phyloP scores from a whole-genome alignment of 352 stramenopile genomes.

The Peronospora farinosa region DNA sequence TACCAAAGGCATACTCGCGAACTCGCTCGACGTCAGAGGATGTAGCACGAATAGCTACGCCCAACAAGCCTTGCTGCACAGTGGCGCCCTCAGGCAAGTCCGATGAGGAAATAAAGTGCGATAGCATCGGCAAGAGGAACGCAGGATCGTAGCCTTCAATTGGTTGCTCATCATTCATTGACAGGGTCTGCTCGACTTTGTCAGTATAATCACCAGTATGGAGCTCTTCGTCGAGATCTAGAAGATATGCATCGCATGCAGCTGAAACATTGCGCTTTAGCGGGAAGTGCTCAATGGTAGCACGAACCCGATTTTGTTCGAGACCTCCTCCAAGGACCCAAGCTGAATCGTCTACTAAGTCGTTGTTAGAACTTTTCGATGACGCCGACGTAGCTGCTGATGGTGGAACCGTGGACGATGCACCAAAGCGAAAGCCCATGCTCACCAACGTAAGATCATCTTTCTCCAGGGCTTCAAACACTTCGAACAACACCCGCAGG shows the following conservation, averaged over 20 bases:
- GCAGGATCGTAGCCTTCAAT: conserved; percentile 57
- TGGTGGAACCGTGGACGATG: conserved; percentile 32
- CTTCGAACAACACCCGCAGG: conserved; percentile 48
- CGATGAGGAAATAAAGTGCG: conserved; percentile 70
- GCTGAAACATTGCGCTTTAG: conserved; percentile 40
- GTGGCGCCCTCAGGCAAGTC: conserved; percentile 47
- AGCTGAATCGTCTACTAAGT: conserved; percentile 59
- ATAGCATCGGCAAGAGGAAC: conserved; percentile 70
- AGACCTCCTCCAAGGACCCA: conserved; percentile 66
- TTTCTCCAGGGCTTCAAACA: conserved; percentile 44
- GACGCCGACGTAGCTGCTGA: conserved; percentile 21
- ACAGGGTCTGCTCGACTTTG: conserved; percentile 4
- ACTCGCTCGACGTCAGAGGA: conserved; percentile 55
- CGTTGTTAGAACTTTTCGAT: conserved; percentile 33
- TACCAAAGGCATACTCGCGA: conserved; percentile 62
- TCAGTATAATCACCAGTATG: conserved; percentile 2
- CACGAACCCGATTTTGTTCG: conserved; percentile 52
- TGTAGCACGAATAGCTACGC: conserved; percentile 59
- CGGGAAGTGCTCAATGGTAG: conserved; percentile 66
- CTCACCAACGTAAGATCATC: conserved; percentile 37
- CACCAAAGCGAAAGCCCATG: conserved; percentile 68
- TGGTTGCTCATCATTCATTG: conserved; percentile 7
- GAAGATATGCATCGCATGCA: conserved; percentile 21
- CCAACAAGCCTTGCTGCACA: conserved; percentile 67
- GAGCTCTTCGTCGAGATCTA: conserved; percentile 27